Base-by-base conservation (phyloP, 352 stramenopile species). In the Achlya hypogyna region DNA sequence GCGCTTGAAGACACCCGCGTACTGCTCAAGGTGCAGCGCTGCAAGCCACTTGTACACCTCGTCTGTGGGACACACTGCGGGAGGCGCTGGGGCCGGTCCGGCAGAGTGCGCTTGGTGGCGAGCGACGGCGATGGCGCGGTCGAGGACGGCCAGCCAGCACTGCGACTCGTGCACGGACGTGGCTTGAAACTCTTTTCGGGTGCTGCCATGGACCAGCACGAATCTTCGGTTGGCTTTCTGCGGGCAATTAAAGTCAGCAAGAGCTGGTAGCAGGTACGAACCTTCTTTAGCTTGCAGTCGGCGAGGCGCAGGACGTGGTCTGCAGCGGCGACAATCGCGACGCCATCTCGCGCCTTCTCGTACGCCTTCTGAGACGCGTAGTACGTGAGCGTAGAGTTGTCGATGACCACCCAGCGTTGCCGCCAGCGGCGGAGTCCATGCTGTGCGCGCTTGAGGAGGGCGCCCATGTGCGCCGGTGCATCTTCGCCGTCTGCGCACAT, bases 11-110 rank as follows among this genome's bases (percentile, higher is more conserved):
- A 78, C 77, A 1, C 72, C 23, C 1, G 81, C 76, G 65, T 82
- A 91, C 45, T 75, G 76, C 64, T 89, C 72, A 4, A 84, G 74
- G 0, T 75, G 70, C 31, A 93, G 71, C n/a, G 70, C 65, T 60
- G 83, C 79, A 4, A 91, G 74, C 85, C 82, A 93, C 34, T 76
- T 47, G 28, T 79, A 87, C 28, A 93, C 76, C 25, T 93, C 84
- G 70, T 89, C 80, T 12, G 64, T 62, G 28, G 25, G 38, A 10
- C 12, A 45, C 12, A 45, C 2, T 10, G 38, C 12, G 2, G 38
- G n/a, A 10, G 38, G 38, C 38, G n/a, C n/a, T n/a, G n/a, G n/a
- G 38, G 38, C 2, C 12, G 6, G 2, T 3, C 1, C 25, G 52
- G 25, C 18, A 16, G 52, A 5, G 52, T 8, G 16, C 23, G 25